These are phyloP conservation scores for Tephrocybe sp. DNA, from an alignment of 768 basidiomycete species.

Conservation along the genomic window DNA sequence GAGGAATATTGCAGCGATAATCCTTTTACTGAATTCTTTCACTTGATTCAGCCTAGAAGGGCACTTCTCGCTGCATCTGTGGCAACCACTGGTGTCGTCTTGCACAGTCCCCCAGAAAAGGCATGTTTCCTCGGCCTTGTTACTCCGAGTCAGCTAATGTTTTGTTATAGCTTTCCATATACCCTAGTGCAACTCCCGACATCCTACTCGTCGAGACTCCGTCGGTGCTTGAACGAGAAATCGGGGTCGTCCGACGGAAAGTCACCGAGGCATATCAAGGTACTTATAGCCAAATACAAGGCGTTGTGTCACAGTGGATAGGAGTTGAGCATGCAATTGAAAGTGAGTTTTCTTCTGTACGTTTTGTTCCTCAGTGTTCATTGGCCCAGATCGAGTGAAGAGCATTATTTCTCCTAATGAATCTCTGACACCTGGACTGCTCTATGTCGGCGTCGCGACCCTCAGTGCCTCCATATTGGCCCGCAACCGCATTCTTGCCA, in stretches of 20 bases:
- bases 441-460: constrained; percentile 88
- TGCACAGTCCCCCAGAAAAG: constrained; percentile 31
- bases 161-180: constrained; percentile 75
- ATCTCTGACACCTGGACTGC: constrained; percentile 81
- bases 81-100: constrained; percentile 30
- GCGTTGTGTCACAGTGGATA: constrained; percentile 80
- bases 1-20: background rate
- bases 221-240: constrained; percentile 74
- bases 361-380: background rate
- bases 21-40: background rate
- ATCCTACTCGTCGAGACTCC: constrained; percentile 75
- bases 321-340: constrained; percentile 83
- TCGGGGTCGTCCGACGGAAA: constrained; percentile 66
- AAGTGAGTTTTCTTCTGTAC: constrained; percentile 50
- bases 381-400: constrained; percentile 70
- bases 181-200: constrained; percentile 60
- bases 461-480: constrained; percentile 87
- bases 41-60: constrained; percentile 30
- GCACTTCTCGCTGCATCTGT: constrained; percentile 32
- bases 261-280: constrained; percentile 56
- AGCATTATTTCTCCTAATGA: constrained; percentile 80
- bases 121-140: constrained; percentile 19
- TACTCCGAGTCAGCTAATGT: background rate
- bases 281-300: constrained; percentile 68
- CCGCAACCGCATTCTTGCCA: constrained; percentile 69